Percentiles rank a stretch among this genome's conserved stretches.
Conservation (phyloP, 352 stramenopile species). For the Peronospora tabacina region DNA sequence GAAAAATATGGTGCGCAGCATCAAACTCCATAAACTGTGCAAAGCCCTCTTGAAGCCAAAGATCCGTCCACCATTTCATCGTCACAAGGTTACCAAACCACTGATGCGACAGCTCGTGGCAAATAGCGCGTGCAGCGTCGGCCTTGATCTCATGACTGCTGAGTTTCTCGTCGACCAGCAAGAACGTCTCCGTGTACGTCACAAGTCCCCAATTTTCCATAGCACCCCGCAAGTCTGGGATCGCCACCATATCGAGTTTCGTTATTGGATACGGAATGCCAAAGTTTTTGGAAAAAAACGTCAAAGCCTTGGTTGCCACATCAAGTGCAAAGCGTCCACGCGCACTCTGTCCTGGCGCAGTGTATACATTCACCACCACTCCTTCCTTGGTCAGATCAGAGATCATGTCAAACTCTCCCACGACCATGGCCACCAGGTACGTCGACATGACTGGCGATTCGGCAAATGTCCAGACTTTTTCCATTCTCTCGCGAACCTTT, state of each 20-base stretch:
- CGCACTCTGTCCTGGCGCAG: conserved; percentile 87
- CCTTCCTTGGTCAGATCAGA: conserved; percentile 85
- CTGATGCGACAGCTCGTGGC: conserved; percentile 97
- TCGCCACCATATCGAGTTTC: conserved; percentile 98
- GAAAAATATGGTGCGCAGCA: conserved; percentile 89
- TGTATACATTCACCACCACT: conserved; percentile 94
- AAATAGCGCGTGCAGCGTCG: conserved; percentile 91
- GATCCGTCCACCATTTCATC: conserved; percentile 95
- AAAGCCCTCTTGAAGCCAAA: conserved; percentile 98
- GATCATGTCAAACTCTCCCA: conserved; percentile 96
- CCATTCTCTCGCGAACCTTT: conserved; percentile 12
- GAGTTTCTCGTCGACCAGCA: conserved; percentile 80
- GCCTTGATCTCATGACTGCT: conserved; percentile 63
- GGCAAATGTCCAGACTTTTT: conserved; percentile 81
- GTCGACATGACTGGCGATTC: conserved; percentile 96
- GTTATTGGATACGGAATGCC: conserved; percentile 91
- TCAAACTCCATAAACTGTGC: conserved; percentile 95
- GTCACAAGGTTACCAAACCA: conserved; percentile 98
- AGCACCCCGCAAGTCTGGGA: conserved; percentile 94
- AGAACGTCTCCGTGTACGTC: conserved; percentile 93
- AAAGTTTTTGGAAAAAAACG: conserved; percentile 69
- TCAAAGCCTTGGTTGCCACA: conserved; percentile 50
- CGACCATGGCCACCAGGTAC: conserved; percentile 90
- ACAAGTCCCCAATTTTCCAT: conserved; percentile 95
- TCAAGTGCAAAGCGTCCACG: conserved; percentile 89